Base-by-base conservation (phyloP, 257 asterid species). In the Solanum neorickii region DNA sequence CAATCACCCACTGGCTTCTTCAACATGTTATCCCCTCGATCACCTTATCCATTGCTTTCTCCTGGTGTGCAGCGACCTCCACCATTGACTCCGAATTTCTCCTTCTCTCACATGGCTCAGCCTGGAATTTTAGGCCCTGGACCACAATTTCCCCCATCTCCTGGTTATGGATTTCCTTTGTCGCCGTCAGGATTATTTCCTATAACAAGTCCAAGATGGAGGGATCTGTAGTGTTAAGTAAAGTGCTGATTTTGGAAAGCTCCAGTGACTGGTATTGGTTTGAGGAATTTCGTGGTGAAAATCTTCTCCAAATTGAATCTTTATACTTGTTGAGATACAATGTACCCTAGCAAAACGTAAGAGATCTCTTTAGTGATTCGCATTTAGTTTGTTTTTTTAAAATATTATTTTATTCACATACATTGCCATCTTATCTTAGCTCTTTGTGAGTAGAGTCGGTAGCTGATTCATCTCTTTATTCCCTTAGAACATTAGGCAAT, bases 111-210 rank as follows among this genome's bases (percentile, higher is more conserved):
- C 6, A 88, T 92, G 89, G 93, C 92, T 82, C 98, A 95, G 83
- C 90, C 95, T 16, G 98, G 99, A 73, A 93, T 94, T 73, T 89
- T 96, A 70, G 99, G 99, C 46, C 98, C 98, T 5, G 97, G 94
- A 82, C 97, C 98, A 82, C 96, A 91, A 82, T 92, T 92, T 83
- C 97, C 98, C 10, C 98, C 94, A 42, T 96, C 98, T 73, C 99
- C 99, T 29, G 98, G 98, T 87, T 94, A 92, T 69, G 98, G 98
- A 69, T 95, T 94, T 87, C 98, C 99, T 6, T 41, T 91, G 88
- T 95, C 99, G 33, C 99, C 98, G 13, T 93, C 98, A 1, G 97
- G 95, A 60, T 92, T 91, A 83, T 95, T 94, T 86, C 92, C 97
- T 75, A 25, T 91, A 23, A 86, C 95, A 80, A 95, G 99, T 89